Evolutionary conservation across 2,329 filamentous ascomycete genomes (phyloP).

Genomic region (Fusarium sp.): DNA sequence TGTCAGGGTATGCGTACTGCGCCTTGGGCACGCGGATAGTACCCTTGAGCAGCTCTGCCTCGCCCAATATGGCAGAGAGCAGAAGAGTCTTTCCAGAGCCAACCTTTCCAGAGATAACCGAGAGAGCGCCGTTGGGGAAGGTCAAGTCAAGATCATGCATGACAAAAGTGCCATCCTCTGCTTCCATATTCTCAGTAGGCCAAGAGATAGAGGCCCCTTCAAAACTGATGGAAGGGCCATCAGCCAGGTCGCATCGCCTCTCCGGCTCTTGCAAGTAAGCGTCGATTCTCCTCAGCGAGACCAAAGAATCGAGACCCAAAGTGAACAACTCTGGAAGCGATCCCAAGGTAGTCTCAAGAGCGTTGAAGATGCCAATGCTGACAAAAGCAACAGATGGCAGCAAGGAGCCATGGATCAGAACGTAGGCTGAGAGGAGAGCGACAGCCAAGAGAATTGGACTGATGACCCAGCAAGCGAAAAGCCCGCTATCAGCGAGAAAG

Average conservation of each 20-base stretch:
- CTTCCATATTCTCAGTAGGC: constrained; percentile 68
- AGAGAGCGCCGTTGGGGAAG: constrained; percentile 74
- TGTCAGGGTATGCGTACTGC: constrained; percentile 59
- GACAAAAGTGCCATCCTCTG: constrained; percentile 67
- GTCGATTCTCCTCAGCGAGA: constrained; percentile 73
- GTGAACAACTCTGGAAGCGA: constrained; percentile 76
- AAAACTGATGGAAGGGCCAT: constrained; percentile 68
- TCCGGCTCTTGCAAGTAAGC: constrained; percentile 72
- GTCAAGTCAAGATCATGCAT: constrained; percentile 68
- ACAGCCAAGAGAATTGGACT: constrained; percentile 76
- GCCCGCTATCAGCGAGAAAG: constrained; percentile 67
- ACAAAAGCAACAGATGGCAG: constrained; percentile 79
- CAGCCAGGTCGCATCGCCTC: constrained; percentile 60
- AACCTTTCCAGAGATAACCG: constrained; percentile 76
- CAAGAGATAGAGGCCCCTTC: constrained; percentile 73
- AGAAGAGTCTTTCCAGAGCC: constrained; percentile 79
- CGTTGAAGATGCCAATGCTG: constrained; percentile 74
- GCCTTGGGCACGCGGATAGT: constrained; percentile 62
- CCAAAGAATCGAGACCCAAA: constrained; percentile 72
- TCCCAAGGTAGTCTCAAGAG: constrained; percentile 72
- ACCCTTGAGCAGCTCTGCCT: constrained; percentile 72
- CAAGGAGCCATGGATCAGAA: constrained; percentile 66
- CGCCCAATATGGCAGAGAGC: constrained; percentile 74
- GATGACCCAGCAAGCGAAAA: constrained; percentile 74
- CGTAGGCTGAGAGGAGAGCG: constrained; percentile 72